Conservation (phyloP, 169 alveolate species). For the Perkinsus chesapeaki region DNA sequence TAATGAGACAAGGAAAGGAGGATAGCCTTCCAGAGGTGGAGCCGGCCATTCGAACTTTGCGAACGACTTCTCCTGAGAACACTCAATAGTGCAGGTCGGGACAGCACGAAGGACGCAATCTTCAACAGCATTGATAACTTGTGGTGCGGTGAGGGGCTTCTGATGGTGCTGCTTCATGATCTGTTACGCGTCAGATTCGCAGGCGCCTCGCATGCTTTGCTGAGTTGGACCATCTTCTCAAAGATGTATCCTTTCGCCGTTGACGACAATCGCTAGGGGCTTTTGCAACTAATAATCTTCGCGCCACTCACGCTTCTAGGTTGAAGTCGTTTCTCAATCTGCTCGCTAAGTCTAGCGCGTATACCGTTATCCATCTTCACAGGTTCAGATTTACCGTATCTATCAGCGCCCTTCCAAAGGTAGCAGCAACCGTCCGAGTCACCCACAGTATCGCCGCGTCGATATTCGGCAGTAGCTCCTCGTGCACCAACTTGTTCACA, state of each 20-base stretch:
- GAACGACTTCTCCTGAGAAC: neutral
- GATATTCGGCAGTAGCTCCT: neutral
- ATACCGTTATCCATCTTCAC: neutral
- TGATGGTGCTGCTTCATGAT: too few relatives aligned
- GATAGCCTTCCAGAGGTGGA: neutral
- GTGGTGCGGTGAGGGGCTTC: too few relatives aligned
- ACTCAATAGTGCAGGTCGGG: too few relatives aligned
- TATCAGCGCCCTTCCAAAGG: neutral
- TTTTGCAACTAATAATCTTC: too few relatives aligned
- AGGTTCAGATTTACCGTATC: neutral
- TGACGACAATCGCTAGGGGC: too few relatives aligned
- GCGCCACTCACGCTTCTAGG: neutral
- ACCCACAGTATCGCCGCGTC: neutral
- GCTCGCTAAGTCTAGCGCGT: neutral
- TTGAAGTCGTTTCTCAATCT: neutral
- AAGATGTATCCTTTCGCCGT: too few relatives aligned
- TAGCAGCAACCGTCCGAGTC: neutral
- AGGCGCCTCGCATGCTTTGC: too few relatives aligned
- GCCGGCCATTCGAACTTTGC: neutral
- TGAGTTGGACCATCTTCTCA: too few relatives aligned
- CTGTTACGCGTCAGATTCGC: too few relatives aligned
- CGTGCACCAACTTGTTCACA: neutral
- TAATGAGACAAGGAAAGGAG: neutral
- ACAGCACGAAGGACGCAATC: too few relatives aligned
- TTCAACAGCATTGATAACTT: too few relatives aligned